Evolutionary conservation across 768 basidiomycete species (phyloP).

Genomic region (Cubamyces lactineus): DNA sequence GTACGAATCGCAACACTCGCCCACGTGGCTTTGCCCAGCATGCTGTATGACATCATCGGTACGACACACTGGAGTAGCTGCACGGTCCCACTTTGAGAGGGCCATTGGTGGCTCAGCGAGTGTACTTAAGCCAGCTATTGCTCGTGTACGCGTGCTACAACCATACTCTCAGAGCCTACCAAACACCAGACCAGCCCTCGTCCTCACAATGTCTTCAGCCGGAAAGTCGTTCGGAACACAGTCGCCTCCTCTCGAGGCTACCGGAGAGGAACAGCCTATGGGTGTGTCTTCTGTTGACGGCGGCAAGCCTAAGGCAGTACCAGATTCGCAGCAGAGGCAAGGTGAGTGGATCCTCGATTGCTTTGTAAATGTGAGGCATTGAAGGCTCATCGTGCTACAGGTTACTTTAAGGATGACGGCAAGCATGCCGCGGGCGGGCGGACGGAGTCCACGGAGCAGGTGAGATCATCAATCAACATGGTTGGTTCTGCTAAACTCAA

Average conservation of each 20-base stretch:
- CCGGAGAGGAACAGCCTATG: conserved; percentile 50
- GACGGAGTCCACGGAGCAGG: neutral
- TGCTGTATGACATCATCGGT: conserved; percentile 19
- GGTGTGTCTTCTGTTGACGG: conserved; percentile 46
- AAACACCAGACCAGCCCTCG: neutral
- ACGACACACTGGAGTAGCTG: neutral
- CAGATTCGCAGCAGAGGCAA: conserved; percentile 49
- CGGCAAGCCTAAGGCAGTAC: conserved; percentile 38
- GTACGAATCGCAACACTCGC: neutral
- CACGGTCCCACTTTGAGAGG: neutral
- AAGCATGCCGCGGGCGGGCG: neutral
- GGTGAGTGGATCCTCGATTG: conserved; percentile 34
- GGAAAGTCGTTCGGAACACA: conserved; percentile 47
- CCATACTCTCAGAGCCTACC: neutral
- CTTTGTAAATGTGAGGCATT: neutral
- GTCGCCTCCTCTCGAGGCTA: conserved; percentile 58
- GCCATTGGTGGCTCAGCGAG: neutral
- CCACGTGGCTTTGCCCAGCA: neutral
- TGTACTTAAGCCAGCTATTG: neutral
- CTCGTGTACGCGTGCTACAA: neutral
- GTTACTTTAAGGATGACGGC: conserved; percentile 19
- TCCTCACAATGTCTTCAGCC: conserved; percentile 27
- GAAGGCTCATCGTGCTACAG: neutral
- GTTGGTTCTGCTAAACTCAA: neutral
- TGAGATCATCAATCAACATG: neutral